These are phyloP conservation scores for Podila epicladia DNA, from an alignment of 192 early-diverging fungal species.

Conservation along the genomic window DNA sequence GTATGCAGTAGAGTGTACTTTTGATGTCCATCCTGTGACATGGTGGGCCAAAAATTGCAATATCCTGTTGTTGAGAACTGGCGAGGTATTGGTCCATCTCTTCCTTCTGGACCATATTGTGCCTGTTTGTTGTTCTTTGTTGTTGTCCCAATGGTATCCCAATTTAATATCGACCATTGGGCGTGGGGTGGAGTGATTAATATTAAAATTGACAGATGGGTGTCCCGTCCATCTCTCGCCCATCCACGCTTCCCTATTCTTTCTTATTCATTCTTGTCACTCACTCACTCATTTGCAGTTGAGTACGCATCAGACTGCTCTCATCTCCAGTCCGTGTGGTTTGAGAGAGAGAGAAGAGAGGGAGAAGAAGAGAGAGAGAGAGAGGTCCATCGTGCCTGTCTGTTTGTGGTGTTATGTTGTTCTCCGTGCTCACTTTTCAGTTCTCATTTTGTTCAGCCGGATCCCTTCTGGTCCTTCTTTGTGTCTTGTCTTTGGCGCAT, in stretches of 20 bases:
- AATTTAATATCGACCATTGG: too few relatives aligned
- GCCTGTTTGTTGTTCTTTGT: too few relatives aligned
- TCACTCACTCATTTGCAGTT: not conserved
- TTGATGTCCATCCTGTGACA: not conserved
- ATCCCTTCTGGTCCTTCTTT: too few relatives aligned
- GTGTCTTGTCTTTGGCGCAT: too few relatives aligned
- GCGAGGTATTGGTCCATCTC: not conserved
- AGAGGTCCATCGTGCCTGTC: not conserved
- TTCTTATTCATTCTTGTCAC: not conserved
- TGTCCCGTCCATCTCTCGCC: too few relatives aligned
- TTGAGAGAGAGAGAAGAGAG: not conserved
- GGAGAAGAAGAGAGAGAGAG: too few relatives aligned
- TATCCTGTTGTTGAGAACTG: not conserved
- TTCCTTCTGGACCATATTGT: not conserved
- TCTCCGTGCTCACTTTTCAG: constrained; percentile 4
- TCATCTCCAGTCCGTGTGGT: constrained; percentile 3
- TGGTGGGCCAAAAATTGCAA: not conserved
- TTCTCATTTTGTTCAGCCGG: not conserved
- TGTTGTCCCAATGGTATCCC: too few relatives aligned
- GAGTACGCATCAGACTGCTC: not conserved
- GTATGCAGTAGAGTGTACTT: too few relatives aligned
- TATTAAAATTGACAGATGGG: too few relatives aligned
- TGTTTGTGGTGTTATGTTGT: not conserved
- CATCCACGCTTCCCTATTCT: not conserved
- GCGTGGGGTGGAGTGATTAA: too few relatives aligned